These are phyloP conservation scores for Canavalia ensiformis DNA, from an alignment of 306 rosid genomes.

Conservation along the genomic window DNA sequence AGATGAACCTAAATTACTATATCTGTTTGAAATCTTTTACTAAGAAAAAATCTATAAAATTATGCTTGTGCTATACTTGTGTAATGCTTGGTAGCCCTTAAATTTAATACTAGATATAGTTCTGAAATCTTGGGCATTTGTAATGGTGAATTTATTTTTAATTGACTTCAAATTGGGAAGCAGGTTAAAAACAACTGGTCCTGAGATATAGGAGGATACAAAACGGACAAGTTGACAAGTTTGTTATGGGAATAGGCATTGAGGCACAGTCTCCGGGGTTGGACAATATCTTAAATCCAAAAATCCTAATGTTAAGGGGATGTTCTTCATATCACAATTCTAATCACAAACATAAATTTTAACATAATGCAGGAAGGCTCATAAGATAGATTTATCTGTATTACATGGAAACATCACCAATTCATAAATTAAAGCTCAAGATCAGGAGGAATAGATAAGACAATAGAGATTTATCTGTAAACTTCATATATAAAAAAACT, in stretches of 20 bases:
- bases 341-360: background rate
- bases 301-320: slow-evolving; percentile 91
- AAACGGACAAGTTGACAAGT: slow-evolving; percentile 89
- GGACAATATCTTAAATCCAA: slow-evolving; percentile 91
- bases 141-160: slow-evolving; percentile 31
- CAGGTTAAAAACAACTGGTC: slow-evolving; percentile 98
- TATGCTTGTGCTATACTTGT: slow-evolving; percentile 21
- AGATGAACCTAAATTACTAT: slow-evolving; percentile 8
- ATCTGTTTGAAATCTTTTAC: slow-evolving; percentile 20
- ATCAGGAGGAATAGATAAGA: no score
- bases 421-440: no score
- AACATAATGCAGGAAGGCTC: no score
- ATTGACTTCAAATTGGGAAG: slow-evolving; percentile 39
- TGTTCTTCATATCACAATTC: slow-evolving; percentile 26
- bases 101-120: slow-evolving; percentile 10
- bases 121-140: slow-evolving; percentile 23
- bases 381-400: no score
- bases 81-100: slow-evolving; percentile 1
- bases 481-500: no score
- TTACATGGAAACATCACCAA: no score
- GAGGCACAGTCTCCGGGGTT: slow-evolving; percentile 96
- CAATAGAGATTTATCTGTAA: no score
- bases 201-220: slow-evolving; percentile 99
- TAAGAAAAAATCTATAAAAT: slow-evolving; percentile 25
- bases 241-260: slow-evolving; percentile 98